Base-by-base conservation (phyloP, 1,139 yeast species). In the Sugiyamaella paludigena region DNA sequence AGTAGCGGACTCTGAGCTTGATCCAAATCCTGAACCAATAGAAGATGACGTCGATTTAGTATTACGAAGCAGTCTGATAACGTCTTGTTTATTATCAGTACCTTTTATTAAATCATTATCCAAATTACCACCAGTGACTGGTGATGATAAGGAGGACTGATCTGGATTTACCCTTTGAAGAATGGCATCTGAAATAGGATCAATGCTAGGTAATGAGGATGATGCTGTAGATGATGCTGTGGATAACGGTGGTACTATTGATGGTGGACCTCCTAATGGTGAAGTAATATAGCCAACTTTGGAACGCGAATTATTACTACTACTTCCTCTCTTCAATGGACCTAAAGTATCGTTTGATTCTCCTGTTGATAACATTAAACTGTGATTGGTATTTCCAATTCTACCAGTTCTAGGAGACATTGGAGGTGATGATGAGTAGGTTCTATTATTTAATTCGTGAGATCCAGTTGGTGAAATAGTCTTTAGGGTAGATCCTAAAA, bases 341-440 rank as follows among this genome's bases (percentile, higher is more conserved):
- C 45, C 45, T 19, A 42, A 27, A 4, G 45, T 42, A 42, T 42
- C 45, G 3, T 35, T n/a, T 8, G 45, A 42, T 33, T 42, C 45
- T 30, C 36, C 40, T 2, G 45, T 24, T 10, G 45, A 30, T 19
- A 41, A 27, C 24, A 41, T 8, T 16, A n/a, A 13, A 12, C 27
- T 10, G 43, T 30, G 26, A 9, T 16, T 10, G 30, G 26, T 30
- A 24, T 16, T 7, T 9, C 35, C 24, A 34, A 34, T 16, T 27
- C 27, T 16, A n/a, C 19, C 37, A 13, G 15, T 34, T 10, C 37
- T 13, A 11, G 11, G 5, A 26, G 36, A 33, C 2, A 19, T 10
- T 11, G 27, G 38, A 35, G 38, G n/a, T n/a, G n/a, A n/a, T n/a
- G n/a, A n/a, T n/a, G n/a, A n/a, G n/a, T n/a, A n/a, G 15, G 27